These are phyloP conservation scores for Gomphus bonarii DNA, from an alignment of 1,284 basidiomycete genomes.

Conservation along the genomic window DNA sequence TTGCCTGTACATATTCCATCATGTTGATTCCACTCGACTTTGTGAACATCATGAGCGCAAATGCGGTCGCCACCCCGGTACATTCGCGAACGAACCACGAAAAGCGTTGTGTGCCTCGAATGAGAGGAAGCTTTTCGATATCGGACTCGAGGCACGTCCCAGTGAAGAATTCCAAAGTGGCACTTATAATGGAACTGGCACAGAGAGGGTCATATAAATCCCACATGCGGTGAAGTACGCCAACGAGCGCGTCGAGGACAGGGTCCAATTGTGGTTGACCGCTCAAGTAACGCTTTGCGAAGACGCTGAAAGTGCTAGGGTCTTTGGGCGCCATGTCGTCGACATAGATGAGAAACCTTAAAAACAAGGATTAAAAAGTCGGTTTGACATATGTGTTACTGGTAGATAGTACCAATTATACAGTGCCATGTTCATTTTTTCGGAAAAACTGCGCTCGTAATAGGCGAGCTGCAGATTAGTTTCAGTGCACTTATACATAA, in stretches of 20 bases:
- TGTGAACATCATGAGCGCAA: not conserved
- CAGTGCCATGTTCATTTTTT: constrained; percentile 5
- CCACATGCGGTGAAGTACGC: constrained; percentile 1
- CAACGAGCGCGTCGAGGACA: constrained; percentile 1
- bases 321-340: constrained; percentile 3
- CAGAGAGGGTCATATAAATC: constrained; percentile 2
- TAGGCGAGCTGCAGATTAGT: not conserved
- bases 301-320: not conserved
- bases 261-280: constrained; percentile 1
- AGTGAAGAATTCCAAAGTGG: not conserved
- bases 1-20: constrained; percentile 1
- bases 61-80: not conserved
- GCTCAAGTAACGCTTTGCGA: not conserved
- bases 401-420: not conserved
- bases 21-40: not conserved
- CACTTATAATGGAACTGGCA: not conserved
- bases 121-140: not conserved
- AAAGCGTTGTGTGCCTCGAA: not conserved
- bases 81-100: constrained; percentile 2
- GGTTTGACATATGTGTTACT: not conserved
- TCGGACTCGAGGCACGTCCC: not conserved
- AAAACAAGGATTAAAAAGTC: not conserved
- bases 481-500: not conserved
- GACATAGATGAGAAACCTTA: constrained; percentile 3
- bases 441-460: not conserved